Conservation (phyloP, 306 rosid species). For the Rosa multiflora region DNA sequence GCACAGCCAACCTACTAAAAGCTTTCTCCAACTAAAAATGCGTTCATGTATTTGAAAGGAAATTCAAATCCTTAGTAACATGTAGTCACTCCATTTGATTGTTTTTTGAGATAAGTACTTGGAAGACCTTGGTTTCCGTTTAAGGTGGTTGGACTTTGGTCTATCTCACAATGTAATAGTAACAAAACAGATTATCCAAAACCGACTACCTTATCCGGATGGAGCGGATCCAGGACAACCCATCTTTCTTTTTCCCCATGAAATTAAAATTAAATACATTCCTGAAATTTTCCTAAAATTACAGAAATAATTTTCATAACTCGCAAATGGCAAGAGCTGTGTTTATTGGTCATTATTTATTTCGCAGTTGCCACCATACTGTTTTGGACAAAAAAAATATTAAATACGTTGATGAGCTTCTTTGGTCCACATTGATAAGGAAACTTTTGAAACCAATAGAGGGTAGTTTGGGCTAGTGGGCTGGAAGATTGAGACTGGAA, state of each 20-base stretch:
- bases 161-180: neutral
- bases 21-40: too few species aligned
- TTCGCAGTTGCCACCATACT: neutral
- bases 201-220: constrained; percentile 5
- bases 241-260: neutral
- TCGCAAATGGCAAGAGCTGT: neutral
- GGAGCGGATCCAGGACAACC: neutral
- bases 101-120: neutral
- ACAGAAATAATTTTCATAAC: neutral
- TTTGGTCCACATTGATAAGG: neutral
- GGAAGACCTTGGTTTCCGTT: neutral
- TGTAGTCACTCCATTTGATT: too few species aligned
- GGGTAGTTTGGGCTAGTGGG: neutral
- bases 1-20: too few species aligned
- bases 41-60: too few species aligned
- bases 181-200: neutral
- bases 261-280: neutral
- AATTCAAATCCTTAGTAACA: neutral
- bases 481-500: neutral
- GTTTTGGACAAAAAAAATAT: neutral
- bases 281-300: neutral
- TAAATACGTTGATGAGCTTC: neutral
- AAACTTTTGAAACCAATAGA: neutral
- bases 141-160: neutral
- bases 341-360: neutral